Conservation (phyloP, 805 yeast genomes). For the Monosporozyma unispora region DNA sequence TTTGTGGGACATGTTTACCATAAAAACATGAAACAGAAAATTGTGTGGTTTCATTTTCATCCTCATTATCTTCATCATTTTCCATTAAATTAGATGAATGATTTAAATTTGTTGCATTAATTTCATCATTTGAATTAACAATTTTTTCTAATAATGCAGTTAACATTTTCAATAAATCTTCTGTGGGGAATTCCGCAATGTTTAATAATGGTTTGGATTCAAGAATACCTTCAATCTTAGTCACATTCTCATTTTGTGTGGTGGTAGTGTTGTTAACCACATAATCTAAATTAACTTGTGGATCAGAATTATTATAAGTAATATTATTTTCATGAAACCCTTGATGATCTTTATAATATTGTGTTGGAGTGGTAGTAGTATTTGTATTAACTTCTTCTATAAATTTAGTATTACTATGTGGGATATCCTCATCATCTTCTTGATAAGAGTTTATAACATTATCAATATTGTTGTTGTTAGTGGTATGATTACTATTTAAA, state of each 20-base stretch:
- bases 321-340: background rate
- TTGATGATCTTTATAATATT: background rate
- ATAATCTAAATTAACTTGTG: background rate
- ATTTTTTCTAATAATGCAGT: conserved; percentile 53
- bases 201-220: conserved; percentile 25
- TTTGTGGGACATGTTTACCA: conserved; percentile 92
- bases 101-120: conserved; percentile 18
- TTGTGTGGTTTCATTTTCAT: background rate
- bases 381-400: background rate
- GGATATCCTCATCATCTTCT: background rate
- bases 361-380: background rate
- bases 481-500: background rate
- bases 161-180: conserved; percentile 72
- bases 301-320: no score
- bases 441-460: no score
- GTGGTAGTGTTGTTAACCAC: background rate
- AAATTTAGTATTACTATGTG: background rate
- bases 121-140: conserved; percentile 11
- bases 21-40: conserved; percentile 41
- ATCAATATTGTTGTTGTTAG: no score
- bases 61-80: background rate
- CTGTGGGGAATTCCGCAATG: conserved; percentile 75
- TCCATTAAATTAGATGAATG: background rate
- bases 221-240: background rate
- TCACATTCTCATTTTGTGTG: background rate